These are phyloP conservation scores for Arabidopsis arenosa DNA, from an alignment of 345 rosid genomes.

Conservation along the genomic window DNA sequence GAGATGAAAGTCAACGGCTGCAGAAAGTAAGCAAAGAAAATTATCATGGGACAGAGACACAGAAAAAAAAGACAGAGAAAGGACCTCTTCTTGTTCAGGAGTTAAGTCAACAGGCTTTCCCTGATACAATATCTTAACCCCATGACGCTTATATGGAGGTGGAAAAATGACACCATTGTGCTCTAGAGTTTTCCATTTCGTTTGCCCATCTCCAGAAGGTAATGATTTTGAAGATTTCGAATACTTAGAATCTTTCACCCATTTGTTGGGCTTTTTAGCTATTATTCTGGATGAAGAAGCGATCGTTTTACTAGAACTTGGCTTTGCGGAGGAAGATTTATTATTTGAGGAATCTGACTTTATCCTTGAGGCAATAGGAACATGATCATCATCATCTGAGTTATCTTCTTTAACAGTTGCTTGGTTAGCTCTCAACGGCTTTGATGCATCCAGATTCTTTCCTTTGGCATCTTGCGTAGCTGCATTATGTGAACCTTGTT, in stretches of 20 bases:
- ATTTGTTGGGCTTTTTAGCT: conserved; percentile 57
- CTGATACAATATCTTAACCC: conserved; percentile 81
- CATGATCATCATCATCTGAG: conserved; percentile 72
- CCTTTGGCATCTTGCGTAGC: conserved; percentile 43
- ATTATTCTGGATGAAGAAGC: conserved; percentile 49
- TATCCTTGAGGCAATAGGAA: conserved; percentile 79
- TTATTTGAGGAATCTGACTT: conserved; percentile 52
- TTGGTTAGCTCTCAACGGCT: conserved; percentile 31
- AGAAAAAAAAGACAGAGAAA: conserved; percentile 13
- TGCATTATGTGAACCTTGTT: conserved; percentile 41
- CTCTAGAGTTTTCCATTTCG: conserved; percentile 94
- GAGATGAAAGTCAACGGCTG: conserved; percentile 24
- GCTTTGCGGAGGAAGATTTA: conserved; percentile 58
- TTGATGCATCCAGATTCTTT: conserved; percentile 38
- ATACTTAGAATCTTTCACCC: conserved; percentile 65
- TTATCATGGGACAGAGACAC: conserved; percentile 18
- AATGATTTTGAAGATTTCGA: conserved; percentile 69
- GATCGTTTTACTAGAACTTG: conserved; percentile 52
- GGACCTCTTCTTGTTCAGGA: conserved; percentile 91
- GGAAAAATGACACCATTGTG: conserved; percentile 98
- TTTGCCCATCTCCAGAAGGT: conserved; percentile 96
- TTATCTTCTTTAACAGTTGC: conserved; percentile 47
- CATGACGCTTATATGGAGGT: conserved; percentile 86
- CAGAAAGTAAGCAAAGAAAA: background rate
- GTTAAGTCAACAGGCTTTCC: conserved; percentile 81